Evolutionary conservation across 1,284 basidiomycete species (phyloP).

Genomic region (Cutaneotrichosporon daszewskae): DNA sequence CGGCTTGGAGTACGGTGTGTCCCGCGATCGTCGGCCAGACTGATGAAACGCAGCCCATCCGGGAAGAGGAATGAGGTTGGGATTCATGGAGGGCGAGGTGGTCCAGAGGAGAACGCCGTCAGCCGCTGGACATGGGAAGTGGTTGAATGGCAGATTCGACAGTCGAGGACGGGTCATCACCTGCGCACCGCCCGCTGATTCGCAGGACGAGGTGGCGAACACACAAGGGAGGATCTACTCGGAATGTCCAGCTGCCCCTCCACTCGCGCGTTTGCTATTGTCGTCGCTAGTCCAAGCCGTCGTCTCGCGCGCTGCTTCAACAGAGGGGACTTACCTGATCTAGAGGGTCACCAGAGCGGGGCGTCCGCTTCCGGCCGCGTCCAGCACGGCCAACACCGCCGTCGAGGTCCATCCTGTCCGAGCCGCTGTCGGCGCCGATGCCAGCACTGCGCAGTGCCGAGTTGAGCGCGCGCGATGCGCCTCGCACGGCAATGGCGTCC

Average conservation of each 20-base stretch:
- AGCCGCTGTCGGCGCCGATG: constrained; percentile 18
- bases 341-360: constrained; percentile 26
- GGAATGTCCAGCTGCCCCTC: too few relatives aligned
- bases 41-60: too few relatives aligned
- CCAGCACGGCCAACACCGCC: constrained; percentile 19
- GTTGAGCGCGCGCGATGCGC: constrained; percentile 6
- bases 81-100: not conserved
- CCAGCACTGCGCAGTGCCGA: constrained; percentile 35
- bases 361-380: constrained; percentile 14
- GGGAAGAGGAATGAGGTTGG: too few relatives aligned
- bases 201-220: not conserved
- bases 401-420: constrained; percentile 34
- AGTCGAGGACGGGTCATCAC: too few relatives aligned
- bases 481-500: constrained; percentile 1
- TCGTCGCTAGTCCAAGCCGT: not conserved
- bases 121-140: too few relatives aligned
- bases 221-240: not conserved
- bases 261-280: too few relatives aligned
- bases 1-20: constrained; percentile 19
- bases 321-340: constrained; percentile 41
- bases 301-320: too few relatives aligned
- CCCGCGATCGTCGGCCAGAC: constrained; percentile 18
- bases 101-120: not conserved
- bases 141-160: not conserved
- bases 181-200: not conserved